Percentiles rank a stretch among this genome's conserved stretches.
Conservation (phyloP, 2,329 filamentous ascomycete genomes). For the Cladophialophora psammophila region DNA sequence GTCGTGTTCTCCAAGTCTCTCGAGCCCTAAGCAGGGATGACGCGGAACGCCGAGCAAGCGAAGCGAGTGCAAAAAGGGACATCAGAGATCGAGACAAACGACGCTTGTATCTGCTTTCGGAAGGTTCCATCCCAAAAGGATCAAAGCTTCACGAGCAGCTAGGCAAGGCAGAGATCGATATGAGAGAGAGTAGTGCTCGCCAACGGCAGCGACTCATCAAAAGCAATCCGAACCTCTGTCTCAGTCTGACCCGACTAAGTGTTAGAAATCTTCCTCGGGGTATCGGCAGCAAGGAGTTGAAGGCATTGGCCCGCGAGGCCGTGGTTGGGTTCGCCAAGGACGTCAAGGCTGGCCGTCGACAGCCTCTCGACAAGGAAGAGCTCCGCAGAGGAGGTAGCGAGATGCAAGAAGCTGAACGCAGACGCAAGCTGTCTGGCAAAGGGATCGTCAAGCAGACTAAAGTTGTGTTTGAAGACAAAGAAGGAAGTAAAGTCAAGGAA, state of each 20-base stretch:
- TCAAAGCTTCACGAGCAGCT: conserved; percentile 80
- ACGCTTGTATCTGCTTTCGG: conserved; percentile 82
- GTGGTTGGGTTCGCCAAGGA: conserved; percentile 93
- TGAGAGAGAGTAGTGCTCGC: conserved; percentile 84
- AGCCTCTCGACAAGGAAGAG: conserved; percentile 89
- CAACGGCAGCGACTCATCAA: conserved; percentile 92
- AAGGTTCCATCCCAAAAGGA: conserved; percentile 81
- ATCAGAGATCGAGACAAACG: conserved; percentile 82
- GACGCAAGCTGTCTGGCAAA: conserved; percentile 81
- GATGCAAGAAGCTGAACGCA: conserved; percentile 79
- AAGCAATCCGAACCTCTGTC: conserved; percentile 84
- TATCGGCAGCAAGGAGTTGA: conserved; percentile 84
- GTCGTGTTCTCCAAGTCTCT: conserved; percentile 82
- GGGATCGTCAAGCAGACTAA: conserved; percentile 92
- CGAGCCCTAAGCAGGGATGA: conserved; percentile 85
- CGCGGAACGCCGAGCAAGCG: conserved; percentile 76
- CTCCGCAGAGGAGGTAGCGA: conserved; percentile 78
- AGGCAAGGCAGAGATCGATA: conserved; percentile 78
- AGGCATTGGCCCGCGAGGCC: conserved; percentile 88
- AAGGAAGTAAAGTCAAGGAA: conserved; percentile 84
- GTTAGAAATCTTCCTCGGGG: conserved; percentile 88
- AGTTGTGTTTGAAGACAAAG: conserved; percentile 82
- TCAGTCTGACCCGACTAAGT: conserved; percentile 88
- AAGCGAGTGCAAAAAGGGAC: conserved; percentile 68
- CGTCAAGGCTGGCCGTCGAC: conserved; percentile 77